Percentiles rank a stretch among this genome's conserved stretches.
Evolutionary conservation across 2,329 filamentous ascomycete species (phyloP).

Genomic region (Calonectria hongkongensis): DNA sequence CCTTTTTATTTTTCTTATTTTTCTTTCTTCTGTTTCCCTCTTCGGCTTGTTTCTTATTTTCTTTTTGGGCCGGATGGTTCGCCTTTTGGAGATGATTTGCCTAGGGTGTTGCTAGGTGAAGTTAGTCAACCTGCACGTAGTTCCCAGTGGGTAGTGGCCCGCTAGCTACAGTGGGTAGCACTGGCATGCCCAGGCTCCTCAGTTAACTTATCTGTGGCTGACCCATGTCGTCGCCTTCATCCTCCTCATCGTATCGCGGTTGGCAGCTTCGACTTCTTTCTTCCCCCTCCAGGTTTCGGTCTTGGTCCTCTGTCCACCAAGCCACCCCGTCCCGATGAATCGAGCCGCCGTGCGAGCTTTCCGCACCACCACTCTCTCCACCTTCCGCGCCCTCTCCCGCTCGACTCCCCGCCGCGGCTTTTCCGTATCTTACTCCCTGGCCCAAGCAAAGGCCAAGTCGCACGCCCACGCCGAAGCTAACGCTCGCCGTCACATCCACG

Average conservation of each 20-base stretch:
- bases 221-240: slow-evolving; percentile 37
- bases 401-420: slow-evolving; percentile 65
- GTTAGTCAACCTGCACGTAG: background rate
- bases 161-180: slow-evolving; percentile 12
- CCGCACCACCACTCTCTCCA: slow-evolving; percentile 80
- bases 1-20: background rate
- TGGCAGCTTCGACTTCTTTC: slow-evolving; percentile 27
- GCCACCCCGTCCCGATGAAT: slow-evolving; percentile 76
- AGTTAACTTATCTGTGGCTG: slow-evolving; percentile 19
- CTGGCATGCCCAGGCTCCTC: slow-evolving; percentile 1
- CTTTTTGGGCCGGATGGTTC: background rate
- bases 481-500: slow-evolving; percentile 57
- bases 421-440: slow-evolving; percentile 72
- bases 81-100: background rate
- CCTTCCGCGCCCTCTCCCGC: slow-evolving; percentile 75
- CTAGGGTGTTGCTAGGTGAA: slow-evolving; percentile 11
- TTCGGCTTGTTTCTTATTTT: background rate
- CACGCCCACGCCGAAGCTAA: slow-evolving; percentile 59
- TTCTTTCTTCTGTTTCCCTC: background rate
- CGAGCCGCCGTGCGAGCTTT: slow-evolving; percentile 81
- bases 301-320: slow-evolving; percentile 43
- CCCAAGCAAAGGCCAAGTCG: slow-evolving; percentile 71
- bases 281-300: slow-evolving; percentile 27
- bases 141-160: slow-evolving; percentile 23
- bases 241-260: slow-evolving; percentile 39